Evolutionary conservation across 441 rosid genomes (phyloP).

Genomic region (Bocquillonia castaneifolia): DNA sequence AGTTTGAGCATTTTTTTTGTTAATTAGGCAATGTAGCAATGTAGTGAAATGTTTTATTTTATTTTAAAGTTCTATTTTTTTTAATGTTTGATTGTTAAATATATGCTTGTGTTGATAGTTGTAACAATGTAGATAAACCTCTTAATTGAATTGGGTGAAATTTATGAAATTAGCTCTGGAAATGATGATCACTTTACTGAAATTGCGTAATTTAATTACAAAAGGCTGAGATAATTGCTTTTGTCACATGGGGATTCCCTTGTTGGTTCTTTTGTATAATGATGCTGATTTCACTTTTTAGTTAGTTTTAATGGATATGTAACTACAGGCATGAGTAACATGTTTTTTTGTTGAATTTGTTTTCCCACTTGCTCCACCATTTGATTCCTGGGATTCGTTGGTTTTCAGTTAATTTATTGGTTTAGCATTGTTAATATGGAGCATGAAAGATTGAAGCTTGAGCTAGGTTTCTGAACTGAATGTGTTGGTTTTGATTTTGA

Average conservation of each 20-base stretch:
- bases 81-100: too few species aligned
- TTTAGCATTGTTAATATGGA: not conserved
- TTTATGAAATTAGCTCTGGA: not conserved
- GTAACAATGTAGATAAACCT: too few species aligned
- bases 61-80: too few species aligned
- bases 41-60: too few species aligned
- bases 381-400: not conserved
- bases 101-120: too few species aligned
- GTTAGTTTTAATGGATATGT: not conserved
- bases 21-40: too few species aligned
- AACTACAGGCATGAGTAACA: not conserved
- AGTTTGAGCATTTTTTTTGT: too few species aligned
- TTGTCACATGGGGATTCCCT: not conserved
- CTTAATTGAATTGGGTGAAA: too few species aligned
- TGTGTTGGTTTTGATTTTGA: not conserved
- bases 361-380: not conserved
- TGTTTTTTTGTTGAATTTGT: not conserved
- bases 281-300: not conserved
- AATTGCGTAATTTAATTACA: not conserved
- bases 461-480: not conserved
- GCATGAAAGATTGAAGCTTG: not conserved
- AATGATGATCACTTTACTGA: not conserved
- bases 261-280: not conserved
- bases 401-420: not conserved
- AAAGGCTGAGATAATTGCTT: not conserved